A percentile compares a stretch with the other conserved stretches of the same genome.
These are phyloP conservation scores for Penicillium dipodomyicola DNA, from an alignment of 495 filamentous ascomycete genomes.

Conservation along the genomic window DNA sequence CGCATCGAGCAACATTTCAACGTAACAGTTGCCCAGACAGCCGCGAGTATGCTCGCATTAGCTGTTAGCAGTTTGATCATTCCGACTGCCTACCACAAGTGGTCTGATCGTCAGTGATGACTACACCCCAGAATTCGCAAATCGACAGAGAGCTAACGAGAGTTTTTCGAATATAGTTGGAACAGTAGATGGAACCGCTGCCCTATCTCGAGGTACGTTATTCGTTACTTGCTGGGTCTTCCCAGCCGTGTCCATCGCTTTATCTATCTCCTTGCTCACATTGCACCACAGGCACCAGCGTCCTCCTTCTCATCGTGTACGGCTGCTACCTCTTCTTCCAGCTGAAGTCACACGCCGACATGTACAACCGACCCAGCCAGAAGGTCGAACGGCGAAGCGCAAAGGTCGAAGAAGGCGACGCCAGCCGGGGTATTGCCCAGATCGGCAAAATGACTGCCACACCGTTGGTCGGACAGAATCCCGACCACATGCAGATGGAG, in stretches of 20 bases:
- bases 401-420: conserved; percentile 53
- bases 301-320: conserved; percentile 77
- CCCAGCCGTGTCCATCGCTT: not conserved
- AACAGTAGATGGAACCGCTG: conserved; percentile 25
- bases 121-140: not conserved
- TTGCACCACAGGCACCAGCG: conserved; percentile 52
- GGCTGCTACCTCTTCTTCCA: conserved; percentile 78
- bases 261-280: not conserved
- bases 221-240: conserved; percentile 18
- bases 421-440: conserved; percentile 57
- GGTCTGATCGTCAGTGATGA: conserved; percentile 38
- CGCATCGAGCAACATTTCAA: conserved; percentile 88
- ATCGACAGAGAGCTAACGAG: conserved; percentile 8
- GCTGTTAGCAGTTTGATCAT: conserved; percentile 81
- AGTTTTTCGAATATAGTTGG: conserved; percentile 6
- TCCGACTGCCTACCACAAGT: conserved; percentile 77
- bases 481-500: conserved; percentile 45
- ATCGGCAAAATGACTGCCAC: conserved; percentile 55
- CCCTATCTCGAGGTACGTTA: conserved; percentile 40
- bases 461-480: conserved; percentile 37
- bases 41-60: conserved; percentile 75
- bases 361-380: conserved; percentile 70
- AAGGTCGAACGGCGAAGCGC: conserved; percentile 62
- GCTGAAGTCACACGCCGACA: conserved; percentile 68
- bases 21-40: conserved; percentile 88